These are phyloP conservation scores for Microthlaspi erraticum DNA, from an alignment of 345 rosid species.

Conservation along the genomic window DNA sequence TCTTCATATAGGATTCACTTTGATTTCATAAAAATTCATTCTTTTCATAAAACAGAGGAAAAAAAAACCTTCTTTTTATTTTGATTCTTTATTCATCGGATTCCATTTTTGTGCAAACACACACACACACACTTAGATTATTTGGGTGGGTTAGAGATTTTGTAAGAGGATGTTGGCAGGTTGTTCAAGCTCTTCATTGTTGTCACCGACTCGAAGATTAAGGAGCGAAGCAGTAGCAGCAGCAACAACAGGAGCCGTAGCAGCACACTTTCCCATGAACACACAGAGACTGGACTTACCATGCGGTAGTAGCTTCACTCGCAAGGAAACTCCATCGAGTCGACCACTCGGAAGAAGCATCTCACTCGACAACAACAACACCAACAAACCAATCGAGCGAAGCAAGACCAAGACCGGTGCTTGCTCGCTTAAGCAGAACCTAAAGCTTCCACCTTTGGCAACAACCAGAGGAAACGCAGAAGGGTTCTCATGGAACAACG, in stretches of 20 bases:
- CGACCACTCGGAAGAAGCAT: slow-evolving; percentile 78
- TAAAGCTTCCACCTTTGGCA: slow-evolving; percentile 88
- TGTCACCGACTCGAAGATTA: slow-evolving; percentile 98
- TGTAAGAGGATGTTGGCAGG: slow-evolving; percentile 99
- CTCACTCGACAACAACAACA: slow-evolving; percentile 48
- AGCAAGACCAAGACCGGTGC: slow-evolving; percentile 57
- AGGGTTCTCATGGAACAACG: slow-evolving; percentile 60
- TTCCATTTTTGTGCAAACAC: slow-evolving; percentile 53
- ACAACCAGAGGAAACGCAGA: slow-evolving; percentile 53
- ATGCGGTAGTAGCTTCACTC: slow-evolving; percentile 65
- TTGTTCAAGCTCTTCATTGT: slow-evolving; percentile 91
- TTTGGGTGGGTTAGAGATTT: slow-evolving; percentile 65
- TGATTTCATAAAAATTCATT: slow-evolving; percentile 29
- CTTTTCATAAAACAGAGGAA: slow-evolving; percentile 15
- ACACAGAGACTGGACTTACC: slow-evolving; percentile 97
- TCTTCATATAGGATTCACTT: slow-evolving; percentile 53
- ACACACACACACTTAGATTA: slow-evolving; percentile 22
- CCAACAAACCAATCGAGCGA: slow-evolving; percentile 67
- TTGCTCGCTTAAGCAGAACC: slow-evolving; percentile 80
- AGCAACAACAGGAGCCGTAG: slow-evolving; percentile 47
- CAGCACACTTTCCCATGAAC: slow-evolving; percentile 80
- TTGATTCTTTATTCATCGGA: slow-evolving; percentile 62
- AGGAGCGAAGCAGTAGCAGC: slow-evolving; percentile 91
- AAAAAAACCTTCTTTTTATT: slow-evolving; percentile 20
- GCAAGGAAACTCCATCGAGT: slow-evolving; percentile 63